Conservation (phyloP, 2,329 filamentous ascomycete genomes). For the Colletotrichum graminicola region DNA sequence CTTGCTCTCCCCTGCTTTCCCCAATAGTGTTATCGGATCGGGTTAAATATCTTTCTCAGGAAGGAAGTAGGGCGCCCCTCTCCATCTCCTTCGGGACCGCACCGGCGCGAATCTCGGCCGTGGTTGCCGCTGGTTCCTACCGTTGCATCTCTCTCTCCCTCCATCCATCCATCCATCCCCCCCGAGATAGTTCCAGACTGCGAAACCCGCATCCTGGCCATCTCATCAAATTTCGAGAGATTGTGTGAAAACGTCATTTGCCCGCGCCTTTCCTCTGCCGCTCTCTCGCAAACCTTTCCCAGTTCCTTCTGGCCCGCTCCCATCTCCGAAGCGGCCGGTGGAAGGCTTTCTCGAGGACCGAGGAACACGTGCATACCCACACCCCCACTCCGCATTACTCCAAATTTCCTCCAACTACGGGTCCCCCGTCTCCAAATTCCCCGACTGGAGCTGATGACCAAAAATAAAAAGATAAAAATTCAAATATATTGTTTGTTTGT, state of each 20-base stretch:
- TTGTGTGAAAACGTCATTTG: background rate
- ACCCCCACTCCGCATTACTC: background rate
- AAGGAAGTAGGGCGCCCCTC: no score
- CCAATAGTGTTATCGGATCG: background rate
- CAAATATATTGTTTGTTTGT: no score
- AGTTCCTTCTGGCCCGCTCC: background rate
- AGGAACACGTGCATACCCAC: no score
- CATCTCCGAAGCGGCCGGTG: background rate
- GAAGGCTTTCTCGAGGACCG: background rate
- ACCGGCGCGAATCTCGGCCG: conserved; percentile 1
- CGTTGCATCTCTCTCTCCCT: background rate
- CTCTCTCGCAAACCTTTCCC: background rate
- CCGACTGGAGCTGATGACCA: background rate
- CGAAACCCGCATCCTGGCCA: background rate
- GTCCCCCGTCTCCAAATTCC: no score
- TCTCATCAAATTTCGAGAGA: conserved; percentile 4
- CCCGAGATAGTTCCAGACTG: conserved; percentile 12
- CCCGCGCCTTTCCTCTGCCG: background rate
- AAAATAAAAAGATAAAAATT: background rate
- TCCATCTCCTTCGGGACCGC: conserved; percentile 8
- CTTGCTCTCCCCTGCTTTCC: background rate
- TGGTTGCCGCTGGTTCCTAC: background rate
- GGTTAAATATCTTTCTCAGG: background rate
- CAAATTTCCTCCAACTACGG: background rate
- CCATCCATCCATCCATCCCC: no score